A percentile compares a stretch with the other conserved stretches of the same genome.
phyloP scores from a whole-genome alignment of 306 rosid species.

The Cucumis melo region DNA sequence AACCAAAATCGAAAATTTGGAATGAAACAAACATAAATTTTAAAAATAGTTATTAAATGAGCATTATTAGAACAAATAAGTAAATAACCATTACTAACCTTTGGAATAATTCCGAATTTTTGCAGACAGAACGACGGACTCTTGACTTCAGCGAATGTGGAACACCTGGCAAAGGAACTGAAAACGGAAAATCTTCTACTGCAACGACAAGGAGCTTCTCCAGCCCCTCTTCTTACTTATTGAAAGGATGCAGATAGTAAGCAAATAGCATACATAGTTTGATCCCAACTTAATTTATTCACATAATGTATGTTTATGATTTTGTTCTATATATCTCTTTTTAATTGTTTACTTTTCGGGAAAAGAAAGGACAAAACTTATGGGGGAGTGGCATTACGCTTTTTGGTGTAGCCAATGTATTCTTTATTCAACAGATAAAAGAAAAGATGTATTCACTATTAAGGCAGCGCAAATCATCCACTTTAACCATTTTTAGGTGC shows the following conservation, averaged over 20 bases:
- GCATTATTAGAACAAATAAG: background rate
- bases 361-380: background rate
- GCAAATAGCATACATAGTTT: background rate
- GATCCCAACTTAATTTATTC: background rate
- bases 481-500: background rate
- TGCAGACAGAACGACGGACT: constrained; percentile 65
- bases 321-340: background rate
- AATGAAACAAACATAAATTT: no score
- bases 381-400: no score
- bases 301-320: background rate
- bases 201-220: constrained; percentile 22
- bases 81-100: background rate
- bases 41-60: no score
- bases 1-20: no score
- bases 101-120: background rate
- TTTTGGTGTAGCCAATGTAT: background rate
- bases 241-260: constrained; percentile 59
- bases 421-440: background rate
- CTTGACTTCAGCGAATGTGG: constrained; percentile 96
- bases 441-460: background rate
- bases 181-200: constrained; percentile 33
- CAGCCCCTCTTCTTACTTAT: constrained; percentile 65
- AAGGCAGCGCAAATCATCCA: background rate
- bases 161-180: constrained; percentile 50
- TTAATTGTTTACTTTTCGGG: background rate